phyloP scores from a whole-genome alignment of 2,329 filamentous ascomycete species.

The Penicillium sp. region DNA sequence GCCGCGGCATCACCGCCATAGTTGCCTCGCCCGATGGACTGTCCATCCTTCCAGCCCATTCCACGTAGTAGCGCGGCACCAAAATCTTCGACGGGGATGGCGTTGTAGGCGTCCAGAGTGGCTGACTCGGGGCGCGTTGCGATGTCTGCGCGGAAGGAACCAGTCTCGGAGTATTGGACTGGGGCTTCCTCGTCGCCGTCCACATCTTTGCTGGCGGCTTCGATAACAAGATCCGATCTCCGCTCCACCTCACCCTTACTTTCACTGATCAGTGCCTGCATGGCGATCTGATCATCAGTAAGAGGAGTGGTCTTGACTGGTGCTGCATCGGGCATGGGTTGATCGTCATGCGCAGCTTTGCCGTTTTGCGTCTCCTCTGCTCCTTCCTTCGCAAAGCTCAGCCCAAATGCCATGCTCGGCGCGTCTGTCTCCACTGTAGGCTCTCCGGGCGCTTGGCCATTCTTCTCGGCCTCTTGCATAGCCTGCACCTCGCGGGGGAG shows the following conservation, averaged over 20 bases:
- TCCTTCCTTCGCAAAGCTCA: conserved; percentile 51
- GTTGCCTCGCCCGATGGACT: conserved; percentile 59
- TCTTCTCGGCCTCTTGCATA: conserved; percentile 45
- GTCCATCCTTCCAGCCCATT: conserved; percentile 88
- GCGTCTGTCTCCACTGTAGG: conserved; percentile 52
- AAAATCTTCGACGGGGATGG: conserved; percentile 91
- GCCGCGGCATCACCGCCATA: conserved; percentile 44
- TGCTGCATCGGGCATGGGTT: conserved; percentile 30
- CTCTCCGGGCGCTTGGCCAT: conserved; percentile 31
- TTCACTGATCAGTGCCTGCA: conserved; percentile 67
- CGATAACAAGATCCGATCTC: conserved; percentile 57
- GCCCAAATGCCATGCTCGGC: conserved; percentile 54
- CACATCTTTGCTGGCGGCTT: conserved; percentile 30
- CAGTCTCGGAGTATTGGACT: conserved; percentile 44
- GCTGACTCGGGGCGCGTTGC: conserved; percentile 72
- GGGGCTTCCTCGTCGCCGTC: conserved; percentile 25
- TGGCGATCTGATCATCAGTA: conserved; percentile 64
- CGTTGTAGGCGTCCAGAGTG: conserved; percentile 80
- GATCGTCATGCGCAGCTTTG: conserved; percentile 28
- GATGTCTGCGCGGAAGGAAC: conserved; percentile 71
- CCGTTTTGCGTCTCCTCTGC: conserved; percentile 16
- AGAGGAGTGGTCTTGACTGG: conserved; percentile 37
- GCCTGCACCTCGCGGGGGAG: conserved; percentile 60
- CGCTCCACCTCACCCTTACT: conserved; percentile 43
- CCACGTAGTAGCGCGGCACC: conserved; percentile 85